Evolutionary conservation across 2,329 filamentous ascomycete genomes (phyloP), one percentile per base, ranked within the genome.

Genomic region (Talaromyces pinophilus): DNA sequence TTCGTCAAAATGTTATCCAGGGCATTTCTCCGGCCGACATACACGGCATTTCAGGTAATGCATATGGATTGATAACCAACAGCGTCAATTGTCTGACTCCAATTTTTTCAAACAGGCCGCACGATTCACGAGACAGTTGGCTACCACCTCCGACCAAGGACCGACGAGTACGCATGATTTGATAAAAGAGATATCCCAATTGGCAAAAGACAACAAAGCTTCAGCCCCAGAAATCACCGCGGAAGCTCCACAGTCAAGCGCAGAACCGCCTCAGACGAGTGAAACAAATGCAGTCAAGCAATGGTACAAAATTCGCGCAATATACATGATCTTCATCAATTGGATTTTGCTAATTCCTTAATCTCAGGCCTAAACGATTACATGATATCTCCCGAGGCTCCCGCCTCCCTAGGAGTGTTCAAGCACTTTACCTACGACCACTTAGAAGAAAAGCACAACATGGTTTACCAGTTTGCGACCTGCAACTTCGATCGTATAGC

Each of bases 401-500:
- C 65, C 89, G 92, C 69, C 82, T 91, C 46, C 93, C 93, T 44
- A 87, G 92, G 72, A 87, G 89, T 69, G 88, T 98, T 35, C 91
- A 96, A 81, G 92, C 94, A 44, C 83, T 96, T 54, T 95, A 96
- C 79, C 86, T 97, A 60, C 88, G 90, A 69, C 94, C 95, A 17
- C 84, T 98, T 62, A 92, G 91, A 72, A 89, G 91, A 69, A 82
- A 87, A 75, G 84, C 91, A 55, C 80, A 89, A 74, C 89, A 92
- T 75, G 92, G 92, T 62, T 86, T 97, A 42, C 93, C 93, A 13
- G 88, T 91, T 11, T 96, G 92, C 82, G 90, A 97, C 77, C 88
- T 99, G 40, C 95, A 99, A 77, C 83, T 99, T 59, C 92, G 95
- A 71, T 97, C 94, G 40, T 99, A 92, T 84, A 93, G 87, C 73